These are phyloP conservation scores for Sporisorium exsertum DNA, from an alignment of 1,284 basidiomycete species.

Conservation along the genomic window DNA sequence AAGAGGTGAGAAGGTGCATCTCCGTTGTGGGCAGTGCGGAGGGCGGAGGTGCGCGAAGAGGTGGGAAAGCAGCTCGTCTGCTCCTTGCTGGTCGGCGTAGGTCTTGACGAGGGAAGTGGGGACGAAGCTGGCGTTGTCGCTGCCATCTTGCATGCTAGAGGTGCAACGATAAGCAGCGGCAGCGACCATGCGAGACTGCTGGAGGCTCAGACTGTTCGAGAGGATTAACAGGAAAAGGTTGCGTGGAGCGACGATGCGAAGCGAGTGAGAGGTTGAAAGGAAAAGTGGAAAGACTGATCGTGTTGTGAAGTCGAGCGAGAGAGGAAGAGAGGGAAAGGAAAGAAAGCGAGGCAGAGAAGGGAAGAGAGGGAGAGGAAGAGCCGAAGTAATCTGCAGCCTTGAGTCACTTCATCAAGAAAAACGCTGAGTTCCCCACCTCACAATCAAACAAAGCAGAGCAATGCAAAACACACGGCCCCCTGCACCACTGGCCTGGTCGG, in stretches of 20 bases:
- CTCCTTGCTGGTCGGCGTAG: background rate
- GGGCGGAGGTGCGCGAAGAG: constrained; percentile 9
- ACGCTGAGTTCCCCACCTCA: constrained; percentile 1
- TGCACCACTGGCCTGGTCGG: background rate
- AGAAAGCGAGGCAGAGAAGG: no score
- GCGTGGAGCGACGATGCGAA: no score
- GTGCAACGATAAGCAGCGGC: background rate
- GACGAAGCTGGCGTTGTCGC: background rate
- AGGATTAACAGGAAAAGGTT: no score
- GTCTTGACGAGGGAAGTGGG: background rate
- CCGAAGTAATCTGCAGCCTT: background rate
- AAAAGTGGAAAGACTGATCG: no score
- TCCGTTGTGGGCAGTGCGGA: no score
- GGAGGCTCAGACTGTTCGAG: no score
- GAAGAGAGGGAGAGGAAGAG: background rate
- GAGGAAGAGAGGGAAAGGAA: constrained; percentile 2
- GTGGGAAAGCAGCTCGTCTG: constrained; percentile 24
- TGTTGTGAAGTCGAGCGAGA: background rate
- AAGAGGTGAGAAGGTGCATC: background rate
- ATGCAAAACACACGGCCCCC: constrained; percentile 17
- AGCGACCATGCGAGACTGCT: constrained; percentile 2
- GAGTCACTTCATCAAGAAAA: background rate
- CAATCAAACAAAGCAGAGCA: background rate
- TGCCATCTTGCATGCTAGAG: background rate
- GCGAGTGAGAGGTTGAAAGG: no score